phyloP scores from a whole-genome alignment of 1,139 yeast species.

The Scheffersomyces stambukii region DNA sequence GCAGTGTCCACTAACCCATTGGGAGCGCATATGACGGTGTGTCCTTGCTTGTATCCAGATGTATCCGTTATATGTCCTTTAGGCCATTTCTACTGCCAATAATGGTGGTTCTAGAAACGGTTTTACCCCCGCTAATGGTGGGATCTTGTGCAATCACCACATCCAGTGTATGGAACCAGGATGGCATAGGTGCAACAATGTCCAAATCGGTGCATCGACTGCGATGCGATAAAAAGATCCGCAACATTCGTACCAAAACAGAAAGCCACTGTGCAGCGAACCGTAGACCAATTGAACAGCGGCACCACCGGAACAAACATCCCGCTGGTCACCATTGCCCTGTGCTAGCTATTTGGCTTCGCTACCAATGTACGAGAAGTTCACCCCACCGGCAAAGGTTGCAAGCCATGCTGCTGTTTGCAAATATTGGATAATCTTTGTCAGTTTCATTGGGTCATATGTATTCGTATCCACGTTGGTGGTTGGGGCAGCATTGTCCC shows the following conservation, averaged over 20 bases:
- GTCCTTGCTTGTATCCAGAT: neutral
- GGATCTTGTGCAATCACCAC: too few species aligned
- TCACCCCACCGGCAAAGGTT: neutral
- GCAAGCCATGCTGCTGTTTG: conserved; percentile 14
- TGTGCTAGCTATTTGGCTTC: neutral
- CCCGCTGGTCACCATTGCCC: neutral
- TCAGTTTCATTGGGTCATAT: conserved; percentile 27
- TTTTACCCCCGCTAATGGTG: too few species aligned
- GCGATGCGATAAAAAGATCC: neutral
- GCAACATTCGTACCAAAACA: neutral
- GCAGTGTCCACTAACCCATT: neutral
- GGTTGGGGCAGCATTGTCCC: conserved; percentile 24
- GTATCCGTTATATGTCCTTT: neutral
- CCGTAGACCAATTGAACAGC: too few species aligned
- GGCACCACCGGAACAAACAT: too few species aligned
- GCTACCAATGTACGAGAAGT: neutral
- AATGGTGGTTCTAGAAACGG: too few species aligned
- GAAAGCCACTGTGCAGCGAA: neutral
- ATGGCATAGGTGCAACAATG: too few species aligned
- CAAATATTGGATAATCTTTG: conserved; percentile 18
- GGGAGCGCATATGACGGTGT: neutral
- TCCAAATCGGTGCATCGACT: too few species aligned
- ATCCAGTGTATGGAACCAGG: too few species aligned
- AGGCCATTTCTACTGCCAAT: too few species aligned
- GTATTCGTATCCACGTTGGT: conserved; percentile 23